Percentiles rank a stretch among this genome's conserved stretches.
These are phyloP conservation scores for Penicillium sp. DNA, from an alignment of 2,329 filamentous ascomycete genomes.

Conservation along the genomic window DNA sequence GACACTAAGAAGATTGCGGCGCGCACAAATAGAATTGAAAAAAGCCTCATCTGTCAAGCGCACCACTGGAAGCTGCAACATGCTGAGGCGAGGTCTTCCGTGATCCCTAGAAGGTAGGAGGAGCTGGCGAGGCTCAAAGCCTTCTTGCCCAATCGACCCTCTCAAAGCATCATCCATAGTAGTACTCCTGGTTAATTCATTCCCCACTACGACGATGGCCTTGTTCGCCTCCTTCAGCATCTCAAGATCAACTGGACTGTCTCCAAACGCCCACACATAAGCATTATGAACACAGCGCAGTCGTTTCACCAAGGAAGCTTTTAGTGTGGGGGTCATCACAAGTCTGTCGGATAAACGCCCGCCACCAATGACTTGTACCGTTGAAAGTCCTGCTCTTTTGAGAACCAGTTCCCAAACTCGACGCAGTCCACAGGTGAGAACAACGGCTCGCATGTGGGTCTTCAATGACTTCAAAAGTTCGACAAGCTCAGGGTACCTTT, in stretches of 20 bases:
- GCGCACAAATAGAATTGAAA: too few relatives aligned
- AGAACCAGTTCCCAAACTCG: too few relatives aligned
- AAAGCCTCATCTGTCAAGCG: too few relatives aligned
- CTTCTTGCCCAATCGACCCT: not conserved
- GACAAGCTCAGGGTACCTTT: slow-evolving; percentile 52
- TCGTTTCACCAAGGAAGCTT: not conserved
- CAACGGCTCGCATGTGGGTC: too few relatives aligned
- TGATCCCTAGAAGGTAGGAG: not conserved
- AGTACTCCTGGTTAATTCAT: slow-evolving; percentile 49
- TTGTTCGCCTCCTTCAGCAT: slow-evolving; percentile 59
- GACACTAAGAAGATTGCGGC: too few relatives aligned
- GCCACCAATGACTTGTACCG: not conserved
- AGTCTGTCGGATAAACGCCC: not conserved
- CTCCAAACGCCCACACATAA: slow-evolving; percentile 60
- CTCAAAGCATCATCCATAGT: slow-evolving; percentile 50
- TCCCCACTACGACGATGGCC: slow-evolving; percentile 58
- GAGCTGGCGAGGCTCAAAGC: not conserved
- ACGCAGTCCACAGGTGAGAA: too few relatives aligned
- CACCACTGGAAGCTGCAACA: not conserved
- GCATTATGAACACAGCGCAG: slow-evolving; percentile 8
- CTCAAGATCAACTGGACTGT: slow-evolving; percentile 58
- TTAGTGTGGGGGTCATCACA: not conserved
- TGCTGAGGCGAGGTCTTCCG: not conserved
- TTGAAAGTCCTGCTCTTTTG: too few relatives aligned
- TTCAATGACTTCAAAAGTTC: not conserved